These are phyloP conservation scores for Amaranthus cruentus DNA, from an alignment of 148 eudicot genomes.

Conservation along the genomic window DNA sequence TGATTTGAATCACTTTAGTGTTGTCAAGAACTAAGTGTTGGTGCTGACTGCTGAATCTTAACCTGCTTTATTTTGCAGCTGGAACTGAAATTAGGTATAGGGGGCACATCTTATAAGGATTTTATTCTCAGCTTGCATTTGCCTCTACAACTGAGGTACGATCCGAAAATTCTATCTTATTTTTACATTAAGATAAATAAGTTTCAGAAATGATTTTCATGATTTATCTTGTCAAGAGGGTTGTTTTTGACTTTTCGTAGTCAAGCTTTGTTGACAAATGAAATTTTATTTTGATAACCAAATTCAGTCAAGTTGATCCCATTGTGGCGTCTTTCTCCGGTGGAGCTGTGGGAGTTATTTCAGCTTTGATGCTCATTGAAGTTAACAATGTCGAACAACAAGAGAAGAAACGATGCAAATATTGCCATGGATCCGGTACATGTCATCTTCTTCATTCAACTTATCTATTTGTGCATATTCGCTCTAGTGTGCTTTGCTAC, in stretches of 20 bases:
- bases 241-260: neutral
- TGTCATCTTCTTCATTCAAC: slow-evolving; percentile 7
- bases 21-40: neutral
- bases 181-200: neutral
- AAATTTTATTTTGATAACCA: slow-evolving; percentile 17
- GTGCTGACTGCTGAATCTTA: neutral
- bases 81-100: slow-evolving; percentile 84
- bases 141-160: slow-evolving; percentile 82
- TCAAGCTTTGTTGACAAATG: neutral
- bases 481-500: neutral
- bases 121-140: slow-evolving; percentile 74
- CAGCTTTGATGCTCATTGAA: slow-evolving; percentile 90
- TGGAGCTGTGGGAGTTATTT: slow-evolving; percentile 95
- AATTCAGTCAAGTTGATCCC: slow-evolving; percentile 89
- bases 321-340: slow-evolving; percentile 95
- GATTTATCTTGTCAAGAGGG: neutral
- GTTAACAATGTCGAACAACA: slow-evolving; percentile 84
- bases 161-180: slow-evolving; percentile 3
- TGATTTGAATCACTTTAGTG: neutral
- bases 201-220: neutral
- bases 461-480: neutral
- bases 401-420: slow-evolving; percentile 95
- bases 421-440: slow-evolving; percentile 91
- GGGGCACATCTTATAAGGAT: slow-evolving; percentile 90
- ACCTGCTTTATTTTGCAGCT: slow-evolving; percentile 44